These are phyloP conservation scores for Cladochytrium replicatum DNA, from an alignment of 192 early-diverging fungal genomes.

Conservation along the genomic window DNA sequence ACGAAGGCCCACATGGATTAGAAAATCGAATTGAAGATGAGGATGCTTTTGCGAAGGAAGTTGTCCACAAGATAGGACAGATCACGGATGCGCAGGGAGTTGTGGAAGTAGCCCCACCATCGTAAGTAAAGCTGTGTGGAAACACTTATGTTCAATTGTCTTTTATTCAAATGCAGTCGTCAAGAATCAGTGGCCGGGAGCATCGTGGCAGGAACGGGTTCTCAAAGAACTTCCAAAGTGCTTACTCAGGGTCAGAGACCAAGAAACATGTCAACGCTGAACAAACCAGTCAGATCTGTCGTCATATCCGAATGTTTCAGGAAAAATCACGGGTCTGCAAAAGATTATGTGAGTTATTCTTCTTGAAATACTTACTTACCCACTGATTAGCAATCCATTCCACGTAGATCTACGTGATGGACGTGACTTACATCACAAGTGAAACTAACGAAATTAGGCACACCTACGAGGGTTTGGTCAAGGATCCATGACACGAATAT, in stretches of 20 bases:
- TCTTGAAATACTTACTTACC: no score
- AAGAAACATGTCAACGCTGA: constrained; percentile 7
- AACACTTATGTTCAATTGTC: neutral
- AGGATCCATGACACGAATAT: neutral
- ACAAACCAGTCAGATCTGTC: constrained; percentile 33
- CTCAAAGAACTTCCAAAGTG: no score
- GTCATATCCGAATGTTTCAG: constrained; percentile 21
- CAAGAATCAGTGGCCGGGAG: neutral
- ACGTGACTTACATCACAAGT: constrained; percentile 16
- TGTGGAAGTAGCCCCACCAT: neutral
- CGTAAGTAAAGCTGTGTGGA: no score
- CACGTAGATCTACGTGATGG: constrained; percentile 23
- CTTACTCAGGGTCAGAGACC: no score
- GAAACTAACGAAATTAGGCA: constrained; percentile 2
- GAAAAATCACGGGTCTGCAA: neutral
- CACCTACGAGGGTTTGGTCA: neutral
- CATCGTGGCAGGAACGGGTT: neutral
- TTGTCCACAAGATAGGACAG: neutral
- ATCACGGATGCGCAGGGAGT: neutral
- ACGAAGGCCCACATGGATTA: no score
- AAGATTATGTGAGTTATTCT: no score
- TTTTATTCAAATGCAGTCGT: neutral
- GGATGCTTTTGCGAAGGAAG: no score
- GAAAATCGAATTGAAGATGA: no score
- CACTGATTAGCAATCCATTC: neutral